Evolutionary conservation across 805 yeast genomes (phyloP).

Genomic region (Cyberlindnera samutprakarnensis): DNA sequence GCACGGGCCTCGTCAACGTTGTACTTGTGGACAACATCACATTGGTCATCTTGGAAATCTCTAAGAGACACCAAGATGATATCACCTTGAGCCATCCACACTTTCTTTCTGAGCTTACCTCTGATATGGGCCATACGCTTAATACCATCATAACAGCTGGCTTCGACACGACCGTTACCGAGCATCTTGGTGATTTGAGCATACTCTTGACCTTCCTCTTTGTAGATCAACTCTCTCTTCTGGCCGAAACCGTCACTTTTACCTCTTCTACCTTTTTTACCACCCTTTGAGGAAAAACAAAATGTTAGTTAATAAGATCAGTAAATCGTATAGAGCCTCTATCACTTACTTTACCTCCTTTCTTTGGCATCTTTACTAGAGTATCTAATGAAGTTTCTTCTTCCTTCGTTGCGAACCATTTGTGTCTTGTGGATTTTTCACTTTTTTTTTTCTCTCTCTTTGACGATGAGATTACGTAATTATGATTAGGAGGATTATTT

Average conservation of each 20-base stretch:
- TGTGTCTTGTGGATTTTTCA: too few relatives aligned
- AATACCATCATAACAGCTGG: constrained; percentile 88
- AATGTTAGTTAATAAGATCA: too few relatives aligned
- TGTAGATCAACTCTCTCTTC: constrained; percentile 87
- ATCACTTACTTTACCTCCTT: constrained; percentile 43
- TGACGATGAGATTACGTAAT: too few relatives aligned
- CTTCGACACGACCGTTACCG: constrained; percentile 97
- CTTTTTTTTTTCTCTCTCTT: too few relatives aligned
- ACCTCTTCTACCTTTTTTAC: constrained; percentile 94
- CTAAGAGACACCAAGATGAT: constrained; percentile 91
- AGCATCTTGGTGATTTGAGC: constrained; percentile 98
- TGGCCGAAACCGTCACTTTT: constrained; percentile 88
- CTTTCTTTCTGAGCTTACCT: constrained; percentile 98
- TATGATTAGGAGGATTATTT: too few relatives aligned
- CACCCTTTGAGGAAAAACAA: too few relatives aligned
- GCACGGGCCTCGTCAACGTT: constrained; percentile 98
- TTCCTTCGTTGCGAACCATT: too few relatives aligned
- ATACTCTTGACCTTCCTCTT: constrained; percentile 97
- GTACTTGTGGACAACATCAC: constrained; percentile 96
- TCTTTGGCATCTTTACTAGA: constrained; percentile 55
- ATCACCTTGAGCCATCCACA: constrained; percentile 99
- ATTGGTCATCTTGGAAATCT: constrained; percentile 97
- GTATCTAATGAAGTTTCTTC: constrained; percentile 1
- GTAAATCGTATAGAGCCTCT: too few relatives aligned
- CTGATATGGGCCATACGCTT: constrained; percentile 96